Evolutionary conservation across 306 rosid genomes (phyloP).

Genomic region (Spatholobus suberectus): DNA sequence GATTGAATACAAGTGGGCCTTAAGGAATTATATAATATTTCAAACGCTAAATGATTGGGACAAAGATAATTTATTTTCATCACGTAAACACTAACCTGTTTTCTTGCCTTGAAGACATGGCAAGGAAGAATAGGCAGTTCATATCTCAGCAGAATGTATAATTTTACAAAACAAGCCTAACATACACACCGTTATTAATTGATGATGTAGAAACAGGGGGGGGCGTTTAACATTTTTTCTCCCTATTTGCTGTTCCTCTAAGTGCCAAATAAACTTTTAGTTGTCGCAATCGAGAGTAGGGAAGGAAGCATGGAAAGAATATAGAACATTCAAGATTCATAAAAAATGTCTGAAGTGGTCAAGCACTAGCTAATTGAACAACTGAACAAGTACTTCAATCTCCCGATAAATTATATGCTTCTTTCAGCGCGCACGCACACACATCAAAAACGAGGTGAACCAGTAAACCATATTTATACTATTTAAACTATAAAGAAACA

Average conservation of each 20-base stretch:
- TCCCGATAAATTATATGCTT: not conserved
- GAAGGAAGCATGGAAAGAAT: constrained; percentile 33
- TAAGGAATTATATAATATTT: constrained; percentile 46
- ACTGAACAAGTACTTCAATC: not conserved
- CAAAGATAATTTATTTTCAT: constrained; percentile 52
- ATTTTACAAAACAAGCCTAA: constrained; percentile 7
- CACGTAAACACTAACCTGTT: constrained; percentile 41
- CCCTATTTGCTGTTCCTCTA: not conserved
- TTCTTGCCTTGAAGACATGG: constrained; percentile 41
- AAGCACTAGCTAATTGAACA: constrained; percentile 25
- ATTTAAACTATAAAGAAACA: not conserved
- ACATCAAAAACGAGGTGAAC: not conserved
- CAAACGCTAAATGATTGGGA: constrained; percentile 51
- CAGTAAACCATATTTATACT: not conserved
- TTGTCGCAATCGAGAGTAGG: constrained; percentile 24
- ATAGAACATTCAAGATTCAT: not conserved
- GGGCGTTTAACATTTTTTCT: not conserved
- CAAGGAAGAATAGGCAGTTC: constrained; percentile 25
- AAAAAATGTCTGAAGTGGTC: not conserved
- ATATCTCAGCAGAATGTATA: constrained; percentile 25
- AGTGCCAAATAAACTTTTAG: not conserved
- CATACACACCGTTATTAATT: not conserved
- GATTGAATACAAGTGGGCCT: constrained; percentile 60
- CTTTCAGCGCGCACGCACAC: not conserved
- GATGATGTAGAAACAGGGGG: not conserved